Evolutionary conservation across 305 asterid species (phyloP).

Genomic region (Caryopteris hybrid): DNA sequence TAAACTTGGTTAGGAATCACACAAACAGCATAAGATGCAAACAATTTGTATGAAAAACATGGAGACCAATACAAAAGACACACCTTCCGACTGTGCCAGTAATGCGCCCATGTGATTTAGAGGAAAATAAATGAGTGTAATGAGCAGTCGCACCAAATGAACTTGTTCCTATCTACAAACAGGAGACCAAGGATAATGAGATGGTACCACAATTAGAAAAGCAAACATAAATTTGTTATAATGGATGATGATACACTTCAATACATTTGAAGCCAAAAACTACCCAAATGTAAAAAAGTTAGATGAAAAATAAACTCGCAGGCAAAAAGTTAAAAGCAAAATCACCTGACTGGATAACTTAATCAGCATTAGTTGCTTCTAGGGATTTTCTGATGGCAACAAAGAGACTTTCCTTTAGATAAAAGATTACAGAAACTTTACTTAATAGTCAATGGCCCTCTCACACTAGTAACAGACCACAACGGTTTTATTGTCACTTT

Average conservation of each 20-base stretch:
- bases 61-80: constrained; percentile 6
- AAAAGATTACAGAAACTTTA: background rate
- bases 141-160: constrained; percentile 72
- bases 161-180: constrained; percentile 72
- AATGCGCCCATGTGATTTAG: constrained; percentile 88
- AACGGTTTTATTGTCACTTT: background rate
- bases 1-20: background rate
- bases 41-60: background rate
- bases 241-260: background rate
- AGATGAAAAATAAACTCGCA: background rate
- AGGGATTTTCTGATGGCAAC: background rate
- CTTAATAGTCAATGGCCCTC: background rate
- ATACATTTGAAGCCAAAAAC: background rate
- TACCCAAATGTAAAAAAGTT: constrained; percentile 4
- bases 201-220: constrained; percentile 1
- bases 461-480: background rate
- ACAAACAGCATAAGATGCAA: background rate
- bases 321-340: background rate
- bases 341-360: constrained; percentile 14
- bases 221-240: background rate
- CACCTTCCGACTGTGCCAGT: constrained; percentile 88
- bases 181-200: constrained; percentile 15
- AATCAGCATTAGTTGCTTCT: constrained; percentile 2
- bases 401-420: background rate
- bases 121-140: constrained; percentile 69